These are phyloP conservation scores for Boletus vermiculosoides DNA, from an alignment of 768 basidiomycete genomes.

Conservation along the genomic window DNA sequence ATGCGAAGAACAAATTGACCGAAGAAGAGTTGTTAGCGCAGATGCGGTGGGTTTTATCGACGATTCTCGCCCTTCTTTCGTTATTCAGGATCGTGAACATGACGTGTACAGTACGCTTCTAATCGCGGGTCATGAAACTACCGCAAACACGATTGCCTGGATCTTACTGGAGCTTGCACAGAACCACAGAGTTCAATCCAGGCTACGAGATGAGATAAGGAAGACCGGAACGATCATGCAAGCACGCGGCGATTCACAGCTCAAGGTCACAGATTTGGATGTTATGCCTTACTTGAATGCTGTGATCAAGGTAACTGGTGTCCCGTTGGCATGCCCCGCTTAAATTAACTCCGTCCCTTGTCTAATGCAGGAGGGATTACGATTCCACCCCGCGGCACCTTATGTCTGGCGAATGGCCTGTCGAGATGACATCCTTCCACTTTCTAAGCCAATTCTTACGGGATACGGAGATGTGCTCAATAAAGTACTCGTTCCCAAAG, in stretches of 20 bases:
- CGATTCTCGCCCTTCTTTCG: background rate
- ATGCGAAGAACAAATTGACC: constrained; percentile 17
- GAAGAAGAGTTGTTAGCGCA: constrained; percentile 14
- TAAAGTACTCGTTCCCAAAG: constrained; percentile 49
- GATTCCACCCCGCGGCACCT: constrained; percentile 47
- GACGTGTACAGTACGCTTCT: constrained; percentile 39
- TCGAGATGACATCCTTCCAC: constrained; percentile 56
- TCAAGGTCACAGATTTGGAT: constrained; percentile 41
- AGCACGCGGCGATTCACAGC: background rate
- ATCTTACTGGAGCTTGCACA: constrained; percentile 59
- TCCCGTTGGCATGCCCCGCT: constrained; percentile 19
- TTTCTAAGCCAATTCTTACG: constrained; percentile 51
- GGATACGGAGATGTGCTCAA: constrained; percentile 43
- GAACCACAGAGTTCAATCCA: constrained; percentile 54
- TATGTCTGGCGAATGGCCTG: constrained; percentile 49
- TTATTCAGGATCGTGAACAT: background rate
- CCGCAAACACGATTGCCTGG: constrained; percentile 56
- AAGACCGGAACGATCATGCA: background rate
- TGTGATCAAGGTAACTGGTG: constrained; percentile 30
- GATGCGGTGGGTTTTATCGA: constrained; percentile 12
- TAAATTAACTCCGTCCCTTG: background rate
- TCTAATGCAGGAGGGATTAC: constrained; percentile 42
- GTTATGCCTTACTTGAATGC: constrained; percentile 45
- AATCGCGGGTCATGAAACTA: constrained; percentile 59
- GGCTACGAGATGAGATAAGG: constrained; percentile 43